phyloP scores from a whole-genome alignment of 331 rosid genomes.

The Arachis monticola region DNA sequence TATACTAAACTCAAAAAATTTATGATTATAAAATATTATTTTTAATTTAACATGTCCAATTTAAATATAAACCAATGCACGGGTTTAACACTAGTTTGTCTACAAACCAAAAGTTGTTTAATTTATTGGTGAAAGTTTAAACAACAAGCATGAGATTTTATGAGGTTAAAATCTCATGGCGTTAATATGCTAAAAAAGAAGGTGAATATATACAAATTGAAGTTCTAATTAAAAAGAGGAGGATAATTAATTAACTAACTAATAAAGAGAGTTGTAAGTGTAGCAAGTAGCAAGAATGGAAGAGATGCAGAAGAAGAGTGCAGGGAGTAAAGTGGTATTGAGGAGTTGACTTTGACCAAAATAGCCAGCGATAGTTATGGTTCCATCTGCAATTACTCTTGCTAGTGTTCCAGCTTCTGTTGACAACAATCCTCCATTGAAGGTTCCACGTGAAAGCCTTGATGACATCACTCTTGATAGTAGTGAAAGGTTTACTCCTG shows the following conservation, averaged over 20 bases:
- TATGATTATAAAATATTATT: no score
- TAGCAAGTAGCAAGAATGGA: conserved; percentile 78
- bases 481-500: conserved; percentile 89
- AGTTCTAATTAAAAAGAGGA: no score
- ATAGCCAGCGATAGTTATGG: conserved; percentile 77
- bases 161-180: no score
- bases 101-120: no score
- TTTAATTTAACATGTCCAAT: no score
- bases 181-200: no score
- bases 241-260: conserved; percentile 11
- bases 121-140: no score
- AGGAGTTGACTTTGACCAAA: conserved; percentile 64
- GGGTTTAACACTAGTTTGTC: no score
- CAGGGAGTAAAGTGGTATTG: conserved; percentile 72
- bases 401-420: conserved; percentile 94
- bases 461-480: conserved; percentile 87
- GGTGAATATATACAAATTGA: conserved; percentile 24
- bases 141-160: no score
- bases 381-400: conserved; percentile 87
- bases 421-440: conserved; percentile 81
- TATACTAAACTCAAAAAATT: no score
- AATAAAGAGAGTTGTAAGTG: conserved; percentile 86
- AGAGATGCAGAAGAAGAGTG: conserved; percentile 67
- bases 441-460: conserved; percentile 84
- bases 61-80: no score